Base-by-base conservation (phyloP, 768 basidiomycete genomes). In the Punctularia strigosozonata region DNA sequence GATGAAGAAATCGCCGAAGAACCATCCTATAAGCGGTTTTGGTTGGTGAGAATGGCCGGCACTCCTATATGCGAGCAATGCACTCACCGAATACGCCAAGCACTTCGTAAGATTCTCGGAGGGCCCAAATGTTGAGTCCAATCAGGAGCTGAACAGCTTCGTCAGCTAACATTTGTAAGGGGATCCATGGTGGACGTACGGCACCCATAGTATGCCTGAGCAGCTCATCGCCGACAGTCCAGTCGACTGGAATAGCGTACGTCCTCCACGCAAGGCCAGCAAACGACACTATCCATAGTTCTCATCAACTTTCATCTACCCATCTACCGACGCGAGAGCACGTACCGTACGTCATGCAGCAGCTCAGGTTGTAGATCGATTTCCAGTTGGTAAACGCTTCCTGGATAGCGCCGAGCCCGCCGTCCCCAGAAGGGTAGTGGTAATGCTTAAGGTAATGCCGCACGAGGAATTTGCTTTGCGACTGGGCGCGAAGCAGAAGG, bases 331-430 rank as follows among this genome's bases (percentile, higher is more conserved):
- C 33, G 4, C 33, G 53, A 17, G 25, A 25, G 21, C 1, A 60
- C 68, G 15, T 42, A 92, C 91, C 79, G 56, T 92, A 97, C 4
- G 84, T 92, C 91, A 97, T 95, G 57, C 79, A 81, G 69, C 92
- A 67, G 57, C 84, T 90, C 58, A 90, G 57, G 57, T 97, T 98
- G 56, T 92, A 98, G 20, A 88, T 68, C 4, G 69, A 69, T 59
- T 97, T 97, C 91, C 92, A 99, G 57, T 95, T 97, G 20, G 73
- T 68, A 50, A 97, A 99, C 1, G 94, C 89, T 54, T 99, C 95
- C 26, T 78, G 69, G n/a, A 91, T 74, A 0, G 94, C 92, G 33
- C 78, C 75, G 42, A 77, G 69, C 4, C 73, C 76, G 13, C 70
- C 73, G 40, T 84, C 78, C 42, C 75, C 66, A 33, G 66, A 64